Conservation (phyloP, 2,329 filamentous ascomycete species). For the Triangularia verruculosa region DNA sequence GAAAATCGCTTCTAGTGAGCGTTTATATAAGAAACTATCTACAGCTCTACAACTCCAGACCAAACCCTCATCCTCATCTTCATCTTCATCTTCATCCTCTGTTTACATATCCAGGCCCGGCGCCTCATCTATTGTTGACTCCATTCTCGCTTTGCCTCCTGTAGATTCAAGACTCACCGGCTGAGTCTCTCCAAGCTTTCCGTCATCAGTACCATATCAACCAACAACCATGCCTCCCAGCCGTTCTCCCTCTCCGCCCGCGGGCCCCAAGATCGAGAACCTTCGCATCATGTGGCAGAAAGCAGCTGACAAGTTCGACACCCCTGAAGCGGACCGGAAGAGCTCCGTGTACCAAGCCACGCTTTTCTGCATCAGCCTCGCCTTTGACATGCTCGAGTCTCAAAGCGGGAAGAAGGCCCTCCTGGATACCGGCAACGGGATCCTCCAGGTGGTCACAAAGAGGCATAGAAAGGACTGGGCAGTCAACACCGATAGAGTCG, state of each 20-base stretch:
- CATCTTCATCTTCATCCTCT: background rate
- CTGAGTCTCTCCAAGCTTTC: too few relatives aligned
- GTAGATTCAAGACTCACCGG: background rate
- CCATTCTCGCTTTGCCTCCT: background rate
- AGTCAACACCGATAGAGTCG: background rate
- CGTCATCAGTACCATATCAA: background rate
- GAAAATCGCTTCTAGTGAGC: background rate
- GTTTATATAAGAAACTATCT: background rate
- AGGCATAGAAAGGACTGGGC: background rate
- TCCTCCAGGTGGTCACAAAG: background rate
- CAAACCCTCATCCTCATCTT: background rate
- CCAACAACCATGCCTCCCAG: background rate
- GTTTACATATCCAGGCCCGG: too few relatives aligned
- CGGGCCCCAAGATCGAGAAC: background rate
- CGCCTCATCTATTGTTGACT: background rate
- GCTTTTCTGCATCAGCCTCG: constrained; percentile 2
- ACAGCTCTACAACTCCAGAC: background rate
- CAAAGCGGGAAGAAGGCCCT: background rate
- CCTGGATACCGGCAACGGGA: background rate
- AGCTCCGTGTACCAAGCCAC: background rate
- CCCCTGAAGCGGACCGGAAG: background rate
- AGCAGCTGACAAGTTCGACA: background rate
- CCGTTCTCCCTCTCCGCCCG: too few relatives aligned
- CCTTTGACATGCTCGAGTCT: constrained; percentile 1
- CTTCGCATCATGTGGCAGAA: background rate